Evolutionary conservation across 176 grass and related monocot genomes (phyloP).

Genomic region (Bromus sterilis): DNA sequence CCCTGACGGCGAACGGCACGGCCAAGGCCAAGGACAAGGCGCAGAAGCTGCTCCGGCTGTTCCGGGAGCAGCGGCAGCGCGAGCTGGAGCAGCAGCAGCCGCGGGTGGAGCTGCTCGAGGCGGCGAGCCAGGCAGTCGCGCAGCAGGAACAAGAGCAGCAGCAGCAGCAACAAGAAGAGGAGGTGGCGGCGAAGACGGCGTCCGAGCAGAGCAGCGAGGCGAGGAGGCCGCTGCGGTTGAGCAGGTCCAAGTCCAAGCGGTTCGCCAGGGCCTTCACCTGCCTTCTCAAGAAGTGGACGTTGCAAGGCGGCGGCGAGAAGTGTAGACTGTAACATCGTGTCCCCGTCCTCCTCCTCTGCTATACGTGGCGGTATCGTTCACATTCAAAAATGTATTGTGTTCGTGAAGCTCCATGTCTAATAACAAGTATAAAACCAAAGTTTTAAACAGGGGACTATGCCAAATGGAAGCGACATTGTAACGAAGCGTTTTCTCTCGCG

Average conservation of each 20-base stretch:
- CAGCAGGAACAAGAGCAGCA: background rate
- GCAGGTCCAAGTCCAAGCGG: slow-evolving; percentile 39
- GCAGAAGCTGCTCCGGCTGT: slow-evolving; percentile 56
- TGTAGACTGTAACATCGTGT: background rate
- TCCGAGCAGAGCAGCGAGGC: slow-evolving; percentile 15
- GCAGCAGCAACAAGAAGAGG: background rate
- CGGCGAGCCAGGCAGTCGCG: slow-evolving; percentile 18
- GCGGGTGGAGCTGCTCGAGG: slow-evolving; percentile 40
- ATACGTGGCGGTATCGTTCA: background rate
- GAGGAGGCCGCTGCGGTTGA: slow-evolving; percentile 24
- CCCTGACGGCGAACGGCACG: slow-evolving; percentile 46
- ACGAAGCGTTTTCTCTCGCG: no score
- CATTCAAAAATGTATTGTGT: background rate
- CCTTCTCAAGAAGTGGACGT: slow-evolving; percentile 39
- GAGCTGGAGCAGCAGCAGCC: slow-evolving; percentile 24
- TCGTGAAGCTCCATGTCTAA: background rate
- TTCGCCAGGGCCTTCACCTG: slow-evolving; percentile 33
- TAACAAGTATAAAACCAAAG: no score
- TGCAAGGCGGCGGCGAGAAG: background rate
- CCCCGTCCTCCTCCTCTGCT: background rate
- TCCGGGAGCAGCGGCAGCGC: slow-evolving; percentile 66
- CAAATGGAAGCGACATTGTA: no score
- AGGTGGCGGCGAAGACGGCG: background rate
- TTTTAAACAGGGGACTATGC: no score
- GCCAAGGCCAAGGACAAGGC: slow-evolving; percentile 59